Conservation (phyloP, 2,329 filamentous ascomycete genomes). For the Cladophialophora psammophila region DNA sequence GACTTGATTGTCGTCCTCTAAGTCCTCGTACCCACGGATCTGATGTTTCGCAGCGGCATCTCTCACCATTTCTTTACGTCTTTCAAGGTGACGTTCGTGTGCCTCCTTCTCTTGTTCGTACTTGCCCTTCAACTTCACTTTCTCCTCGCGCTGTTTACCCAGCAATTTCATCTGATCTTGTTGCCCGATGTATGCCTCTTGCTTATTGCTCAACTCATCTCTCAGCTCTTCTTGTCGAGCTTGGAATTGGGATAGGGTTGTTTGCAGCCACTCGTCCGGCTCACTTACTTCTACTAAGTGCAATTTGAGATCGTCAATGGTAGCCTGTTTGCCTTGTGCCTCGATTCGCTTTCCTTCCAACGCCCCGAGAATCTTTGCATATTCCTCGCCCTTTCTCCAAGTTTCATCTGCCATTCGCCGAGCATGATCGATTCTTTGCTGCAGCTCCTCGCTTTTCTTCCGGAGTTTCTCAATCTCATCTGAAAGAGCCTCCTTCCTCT, state of each 20-base stretch:
- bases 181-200: constrained; percentile 71
- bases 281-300: constrained; percentile 81
- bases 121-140: constrained; percentile 68
- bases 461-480: constrained; percentile 66
- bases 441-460: constrained; percentile 67
- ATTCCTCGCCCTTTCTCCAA: constrained; percentile 75
- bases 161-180: constrained; percentile 53
- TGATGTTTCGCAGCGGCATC: constrained; percentile 77
- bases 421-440: constrained; percentile 53
- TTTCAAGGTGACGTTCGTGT: constrained; percentile 79
- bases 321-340: constrained; percentile 72
- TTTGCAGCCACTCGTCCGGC: constrained; percentile 76
- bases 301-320: constrained; percentile 71
- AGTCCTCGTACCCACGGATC: constrained; percentile 83
- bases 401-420: constrained; percentile 67
- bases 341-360: constrained; percentile 79
- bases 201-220: constrained; percentile 68
- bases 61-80: constrained; percentile 76
- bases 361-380: constrained; percentile 75
- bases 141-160: constrained; percentile 41
- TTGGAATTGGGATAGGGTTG: constrained; percentile 78
- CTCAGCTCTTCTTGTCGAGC: constrained; percentile 72
- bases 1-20: constrained; percentile 76
- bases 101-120: constrained; percentile 86
- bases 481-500: constrained; percentile 69